Base-by-base conservation (phyloP, 1,284 basidiomycete species). In the Xerocomus subilludens region DNA sequence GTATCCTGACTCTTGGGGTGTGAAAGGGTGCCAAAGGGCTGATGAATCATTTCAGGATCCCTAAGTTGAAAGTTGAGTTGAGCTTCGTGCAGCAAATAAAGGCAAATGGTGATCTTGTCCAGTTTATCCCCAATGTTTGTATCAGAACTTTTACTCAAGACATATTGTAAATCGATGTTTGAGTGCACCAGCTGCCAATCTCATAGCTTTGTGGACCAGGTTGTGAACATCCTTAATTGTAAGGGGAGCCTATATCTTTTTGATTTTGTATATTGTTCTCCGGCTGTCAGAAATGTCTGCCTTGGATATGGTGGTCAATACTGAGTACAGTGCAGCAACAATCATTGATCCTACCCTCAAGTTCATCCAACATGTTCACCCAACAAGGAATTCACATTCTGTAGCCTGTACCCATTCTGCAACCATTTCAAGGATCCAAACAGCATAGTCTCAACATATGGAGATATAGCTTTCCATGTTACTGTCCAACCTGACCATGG, bases 71-170 rank as follows among this genome's bases (percentile, higher is more conserved):
- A 47, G 16, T 77, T 1, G 33, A 76, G 23, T 38, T 66, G 18
- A 66, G 66, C 25, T 77, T 77, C 32, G 49, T 27, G 16, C 3
- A 5, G 2, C 35, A 30, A 16, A 69, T 71, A 21, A 42, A n/a
- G 20, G 38, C 45, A 13, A 60, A 66, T 16, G 36, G 72, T 9
- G 55, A 33, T 3, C 49, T 76, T 5, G 20, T 65, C 5, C 64
- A 77, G 51, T 76, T 60, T 20, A 74, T 67, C 25, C 25, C 71
- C 5, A 59, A 77, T 35, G 59, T n/a, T n/a, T n/a, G n/a, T 76
- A 13, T 59, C 38, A 0, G 42, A 76, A 36, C 49, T 10, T 23
- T 42, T 71, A 25, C 64, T 45, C 4, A 71, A 67, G 18, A 62
- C 45, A 18, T 38, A 69, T 27, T 76, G 38, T 27, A 64, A 71